Percentiles rank a stretch among this genome's conserved stretches.
Evolutionary conservation across 2,329 filamentous ascomycete genomes (phyloP).

Genomic region (Penicillium frequentans): DNA sequence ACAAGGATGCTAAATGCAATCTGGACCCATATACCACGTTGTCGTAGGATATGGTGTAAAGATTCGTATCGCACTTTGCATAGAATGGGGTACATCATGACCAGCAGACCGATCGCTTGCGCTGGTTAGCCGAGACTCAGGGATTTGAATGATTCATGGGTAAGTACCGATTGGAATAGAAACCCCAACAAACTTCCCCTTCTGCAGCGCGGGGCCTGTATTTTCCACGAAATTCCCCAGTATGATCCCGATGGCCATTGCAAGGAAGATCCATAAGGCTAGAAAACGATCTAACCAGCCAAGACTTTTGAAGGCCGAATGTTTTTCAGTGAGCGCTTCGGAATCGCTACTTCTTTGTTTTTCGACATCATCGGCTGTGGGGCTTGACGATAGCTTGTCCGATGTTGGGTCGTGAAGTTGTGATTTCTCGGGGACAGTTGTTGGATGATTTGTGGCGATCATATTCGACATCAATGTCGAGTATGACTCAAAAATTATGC

Average conservation of each 20-base stretch:
- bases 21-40: slow-evolving; percentile 71
- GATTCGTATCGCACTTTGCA: slow-evolving; percentile 83
- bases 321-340: not conserved
- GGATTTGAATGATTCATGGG: not conserved
- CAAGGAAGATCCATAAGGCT: slow-evolving; percentile 73
- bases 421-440: not conserved
- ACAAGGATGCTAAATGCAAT: slow-evolving; percentile 73
- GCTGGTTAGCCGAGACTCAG: not conserved
- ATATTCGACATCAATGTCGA: not conserved
- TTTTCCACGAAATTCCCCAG: slow-evolving; percentile 72
- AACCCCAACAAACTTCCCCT: slow-evolving; percentile 70
- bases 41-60: slow-evolving; percentile 65
- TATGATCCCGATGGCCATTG: slow-evolving; percentile 73
- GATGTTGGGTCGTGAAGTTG: not conserved
- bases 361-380: slow-evolving; percentile 5
- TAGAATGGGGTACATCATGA: slow-evolving; percentile 95
- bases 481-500: not conserved
- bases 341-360: slow-evolving; percentile 5
- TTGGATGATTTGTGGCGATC: not conserved
- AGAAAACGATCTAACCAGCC: slow-evolving; percentile 59
- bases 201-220: slow-evolving; percentile 63
- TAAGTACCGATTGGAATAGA: slow-evolving; percentile 64
- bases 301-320: slow-evolving; percentile 6
- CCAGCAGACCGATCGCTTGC: slow-evolving; percentile 72
- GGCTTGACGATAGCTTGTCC: not conserved